These are phyloP conservation scores for Candida dubliniensis DNA, from an alignment of 1,139 yeast genomes.

Conservation along the genomic window DNA sequence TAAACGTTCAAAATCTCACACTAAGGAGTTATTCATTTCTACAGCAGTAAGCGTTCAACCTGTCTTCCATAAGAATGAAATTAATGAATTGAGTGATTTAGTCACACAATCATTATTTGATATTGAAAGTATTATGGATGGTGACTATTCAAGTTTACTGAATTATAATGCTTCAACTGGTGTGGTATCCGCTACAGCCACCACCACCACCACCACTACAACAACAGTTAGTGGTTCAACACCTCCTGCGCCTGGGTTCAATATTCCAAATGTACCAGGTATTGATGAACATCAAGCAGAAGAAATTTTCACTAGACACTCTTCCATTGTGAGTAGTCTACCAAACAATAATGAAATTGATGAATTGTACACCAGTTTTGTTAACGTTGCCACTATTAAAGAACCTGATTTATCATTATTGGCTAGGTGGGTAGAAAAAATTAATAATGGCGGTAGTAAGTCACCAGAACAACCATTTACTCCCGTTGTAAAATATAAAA, in stretches of 20 bases:
- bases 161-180: conserved; percentile 9
- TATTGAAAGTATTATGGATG: conserved; percentile 82
- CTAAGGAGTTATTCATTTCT: conserved; percentile 85
- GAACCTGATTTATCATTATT: conserved; percentile 46
- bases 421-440: conserved; percentile 52
- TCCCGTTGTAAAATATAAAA: conserved; percentile 32
- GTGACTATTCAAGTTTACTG: conserved; percentile 45
- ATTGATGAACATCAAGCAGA: conserved; percentile 2
- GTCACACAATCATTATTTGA: conserved; percentile 78
- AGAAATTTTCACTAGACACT: conserved; percentile 11
- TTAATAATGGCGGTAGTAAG: conserved; percentile 22
- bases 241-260: background rate
- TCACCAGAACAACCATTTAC: conserved; percentile 10
- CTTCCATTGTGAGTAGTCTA: conserved; percentile 9
- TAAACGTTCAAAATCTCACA: conserved; percentile 89
- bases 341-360: conserved; percentile 47
- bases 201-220: background rate
- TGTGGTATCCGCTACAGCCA: conserved; percentile 1
- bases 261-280: background rate
- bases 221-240: background rate
- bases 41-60: conserved; percentile 97
- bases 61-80: conserved; percentile 86
- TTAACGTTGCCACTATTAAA: conserved; percentile 54
- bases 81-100: conserved; percentile 79
- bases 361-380: conserved; percentile 66